Percentiles rank a stretch among this genome's conserved stretches.
These are phyloP conservation scores for Guillardia theta DNA, from an alignment of 78 protist genomes.

Conservation along the genomic window DNA sequence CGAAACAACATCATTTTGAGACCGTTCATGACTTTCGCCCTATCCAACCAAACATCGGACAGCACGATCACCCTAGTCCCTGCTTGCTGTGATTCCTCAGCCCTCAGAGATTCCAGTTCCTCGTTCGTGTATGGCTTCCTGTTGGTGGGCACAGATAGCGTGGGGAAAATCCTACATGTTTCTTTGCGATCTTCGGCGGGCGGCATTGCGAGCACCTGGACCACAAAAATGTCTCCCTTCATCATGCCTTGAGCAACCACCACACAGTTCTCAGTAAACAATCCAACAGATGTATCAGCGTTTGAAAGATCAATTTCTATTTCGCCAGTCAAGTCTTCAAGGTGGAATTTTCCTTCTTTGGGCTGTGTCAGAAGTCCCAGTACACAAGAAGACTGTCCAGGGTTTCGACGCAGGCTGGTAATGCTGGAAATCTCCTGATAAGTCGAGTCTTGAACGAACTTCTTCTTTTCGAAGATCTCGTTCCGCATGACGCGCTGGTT, in stretches of 20 bases:
- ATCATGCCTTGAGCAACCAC: neutral
- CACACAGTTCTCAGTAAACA: slow-evolving; percentile 39
- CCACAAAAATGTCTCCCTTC: neutral
- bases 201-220: neutral
- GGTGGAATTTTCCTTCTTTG: neutral
- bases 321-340: neutral
- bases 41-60: slow-evolving; percentile 70
- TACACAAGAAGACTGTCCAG: neutral
- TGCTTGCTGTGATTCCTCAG: neutral
- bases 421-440: neutral
- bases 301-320: neutral
- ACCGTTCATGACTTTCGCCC: slow-evolving; percentile 29
- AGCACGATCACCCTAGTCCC: slow-evolving; percentile 38
- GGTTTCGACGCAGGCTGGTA: neutral
- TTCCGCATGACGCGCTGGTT: neutral
- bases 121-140: neutral
- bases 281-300: neutral
- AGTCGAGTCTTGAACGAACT: neutral
- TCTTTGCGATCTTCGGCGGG: neutral
- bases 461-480: neutral
- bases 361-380: neutral
- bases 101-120: neutral
- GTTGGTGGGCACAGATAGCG: neutral
- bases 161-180: neutral
- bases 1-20: slow-evolving; percentile 46